Conservation (phyloP, 352 stramenopile genomes). For the Globisporangium uncinulatum region DNA sequence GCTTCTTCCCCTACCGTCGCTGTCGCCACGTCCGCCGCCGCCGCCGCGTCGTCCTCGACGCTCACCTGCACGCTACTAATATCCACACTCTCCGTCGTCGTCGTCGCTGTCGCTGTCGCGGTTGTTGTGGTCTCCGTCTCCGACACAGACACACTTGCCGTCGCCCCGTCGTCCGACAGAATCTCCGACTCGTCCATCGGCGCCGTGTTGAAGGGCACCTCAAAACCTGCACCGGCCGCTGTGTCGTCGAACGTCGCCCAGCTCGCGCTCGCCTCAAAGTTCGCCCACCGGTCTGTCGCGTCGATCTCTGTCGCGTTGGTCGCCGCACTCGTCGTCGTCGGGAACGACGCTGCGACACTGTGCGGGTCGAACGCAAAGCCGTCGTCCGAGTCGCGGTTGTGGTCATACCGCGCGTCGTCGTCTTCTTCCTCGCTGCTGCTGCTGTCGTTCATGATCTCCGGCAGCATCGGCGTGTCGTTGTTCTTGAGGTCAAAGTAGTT, state of each 20-base stretch:
- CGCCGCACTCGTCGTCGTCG: not conserved
- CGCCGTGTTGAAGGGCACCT: conserved; percentile 51
- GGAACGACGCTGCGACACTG: conserved; percentile 4
- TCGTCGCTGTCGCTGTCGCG: conserved; percentile 7
- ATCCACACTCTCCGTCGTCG: conserved; percentile 5
- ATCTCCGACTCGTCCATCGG: conserved; percentile 42
- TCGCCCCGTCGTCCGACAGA: conserved; percentile 23
- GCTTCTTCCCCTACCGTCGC: conserved; percentile 2
- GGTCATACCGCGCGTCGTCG: conserved; percentile 38
- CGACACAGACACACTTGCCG: conserved; percentile 12
- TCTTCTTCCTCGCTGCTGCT: conserved; percentile 87
- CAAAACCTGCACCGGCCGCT: conserved; percentile 26
- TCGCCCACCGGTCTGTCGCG: conserved; percentile 41
- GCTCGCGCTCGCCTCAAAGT: conserved; percentile 51
- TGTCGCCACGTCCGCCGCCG: conserved; percentile 4
- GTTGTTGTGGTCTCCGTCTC: conserved; percentile 5
- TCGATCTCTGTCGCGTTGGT: conserved; percentile 9
- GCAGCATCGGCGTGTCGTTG: conserved; percentile 67
- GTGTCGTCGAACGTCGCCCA: conserved; percentile 69
- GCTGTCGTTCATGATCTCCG: conserved; percentile 84
- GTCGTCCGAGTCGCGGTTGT: conserved; percentile 15
- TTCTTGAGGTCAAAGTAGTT: conserved; percentile 71
- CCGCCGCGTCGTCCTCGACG: conserved; percentile 5
- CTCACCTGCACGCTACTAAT: conserved; percentile 15
- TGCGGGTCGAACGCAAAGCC: conserved; percentile 29